phyloP scores from a whole-genome alignment of 345 rosid species.

The Rhodomyrtus tomentosa region DNA sequence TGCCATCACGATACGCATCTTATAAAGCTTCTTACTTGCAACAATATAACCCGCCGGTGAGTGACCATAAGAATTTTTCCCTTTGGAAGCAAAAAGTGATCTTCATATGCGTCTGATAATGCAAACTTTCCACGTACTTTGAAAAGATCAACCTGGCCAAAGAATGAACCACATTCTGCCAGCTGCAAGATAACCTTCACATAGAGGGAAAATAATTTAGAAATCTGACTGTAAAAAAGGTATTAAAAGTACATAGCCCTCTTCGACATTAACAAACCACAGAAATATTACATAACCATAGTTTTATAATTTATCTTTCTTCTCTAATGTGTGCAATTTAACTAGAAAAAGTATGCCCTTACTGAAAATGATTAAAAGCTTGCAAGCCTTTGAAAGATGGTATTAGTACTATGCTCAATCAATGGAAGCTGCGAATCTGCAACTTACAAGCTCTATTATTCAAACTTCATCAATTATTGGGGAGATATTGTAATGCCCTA shows the following conservation, averaged over 20 bases:
- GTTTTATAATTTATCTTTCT: neutral
- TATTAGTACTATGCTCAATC: neutral
- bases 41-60: constrained; percentile 69
- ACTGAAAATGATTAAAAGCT: neutral
- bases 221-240: neutral
- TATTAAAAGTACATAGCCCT: neutral
- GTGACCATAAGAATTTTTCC: constrained; percentile 67
- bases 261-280: neutral
- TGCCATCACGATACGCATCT: neutral
- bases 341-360: neutral
- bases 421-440: neutral
- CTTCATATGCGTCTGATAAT: constrained; percentile 92
- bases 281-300: neutral
- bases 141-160: constrained; percentile 92
- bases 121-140: constrained; percentile 99
- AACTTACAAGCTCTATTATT: neutral
- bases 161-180: constrained; percentile 88
- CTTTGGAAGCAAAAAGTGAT: constrained; percentile 77
- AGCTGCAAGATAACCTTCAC: constrained; percentile 84
- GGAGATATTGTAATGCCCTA: neutral
- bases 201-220: neutral
- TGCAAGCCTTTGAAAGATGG: neutral
- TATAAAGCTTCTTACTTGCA: constrained; percentile 49
- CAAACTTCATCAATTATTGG: neutral
- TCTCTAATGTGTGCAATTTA: neutral